Conservation (phyloP, 345 rosid genomes). For the Lenwebbia sp. region DNA sequence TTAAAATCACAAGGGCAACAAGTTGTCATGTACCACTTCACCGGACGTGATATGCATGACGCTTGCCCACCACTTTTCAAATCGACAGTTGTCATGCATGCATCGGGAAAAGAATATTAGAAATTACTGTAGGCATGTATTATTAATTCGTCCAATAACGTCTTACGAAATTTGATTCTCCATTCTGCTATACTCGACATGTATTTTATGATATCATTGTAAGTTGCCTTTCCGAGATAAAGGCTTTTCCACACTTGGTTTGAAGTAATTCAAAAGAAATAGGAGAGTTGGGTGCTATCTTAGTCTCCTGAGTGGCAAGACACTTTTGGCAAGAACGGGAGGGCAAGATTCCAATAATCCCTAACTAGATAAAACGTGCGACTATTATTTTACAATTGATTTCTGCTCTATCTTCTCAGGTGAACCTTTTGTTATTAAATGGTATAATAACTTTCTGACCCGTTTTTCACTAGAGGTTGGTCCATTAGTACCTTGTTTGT, state of each 20-base stretch:
- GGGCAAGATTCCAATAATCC: neutral
- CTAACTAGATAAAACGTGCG: neutral
- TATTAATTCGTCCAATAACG: neutral
- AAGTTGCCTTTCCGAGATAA: neutral
- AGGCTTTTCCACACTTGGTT: neutral
- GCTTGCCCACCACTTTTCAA: neutral
- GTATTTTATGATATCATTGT: neutral
- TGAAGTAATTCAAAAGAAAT: neutral
- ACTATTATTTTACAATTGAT: neutral
- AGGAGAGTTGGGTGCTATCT: neutral
- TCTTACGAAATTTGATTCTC: neutral
- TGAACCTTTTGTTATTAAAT: neutral
- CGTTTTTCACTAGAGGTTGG: neutral
- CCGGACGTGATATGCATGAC: neutral
- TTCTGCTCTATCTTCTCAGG: neutral
- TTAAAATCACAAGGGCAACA: neutral
- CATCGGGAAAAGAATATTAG: neutral
- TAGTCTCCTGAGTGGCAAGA: neutral
- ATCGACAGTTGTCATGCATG: neutral
- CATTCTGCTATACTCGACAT: neutral
- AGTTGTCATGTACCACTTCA: neutral
- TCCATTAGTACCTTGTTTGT: neutral
- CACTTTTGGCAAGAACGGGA: neutral
- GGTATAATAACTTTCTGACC: neutral
- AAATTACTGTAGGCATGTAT: neutral